Conservation (phyloP, 495 filamentous ascomycete species). For the Aspergillus ellipticus region DNA sequence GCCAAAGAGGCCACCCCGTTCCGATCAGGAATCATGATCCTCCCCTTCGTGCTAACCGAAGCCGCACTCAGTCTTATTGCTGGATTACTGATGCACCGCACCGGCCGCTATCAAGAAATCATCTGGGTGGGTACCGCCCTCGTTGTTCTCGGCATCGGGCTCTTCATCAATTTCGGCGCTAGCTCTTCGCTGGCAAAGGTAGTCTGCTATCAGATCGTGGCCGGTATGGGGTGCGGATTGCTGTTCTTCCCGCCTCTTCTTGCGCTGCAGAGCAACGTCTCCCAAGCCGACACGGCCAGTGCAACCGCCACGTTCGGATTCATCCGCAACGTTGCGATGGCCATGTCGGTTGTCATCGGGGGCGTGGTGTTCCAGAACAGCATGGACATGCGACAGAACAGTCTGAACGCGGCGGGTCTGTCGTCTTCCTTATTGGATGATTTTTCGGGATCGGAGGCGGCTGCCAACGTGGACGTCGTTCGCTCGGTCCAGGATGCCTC, state of each 20-base stretch:
- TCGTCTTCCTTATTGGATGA: slow-evolving; percentile 28
- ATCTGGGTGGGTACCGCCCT: slow-evolving; percentile 47
- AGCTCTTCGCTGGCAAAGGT: slow-evolving; percentile 40
- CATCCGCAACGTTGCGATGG: slow-evolving; percentile 66
- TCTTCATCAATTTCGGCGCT: slow-evolving; percentile 46
- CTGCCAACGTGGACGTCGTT: slow-evolving; percentile 49
- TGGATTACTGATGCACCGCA: slow-evolving; percentile 56
- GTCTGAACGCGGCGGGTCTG: slow-evolving; percentile 46
- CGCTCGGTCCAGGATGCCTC: slow-evolving; percentile 37
- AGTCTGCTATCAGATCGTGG: slow-evolving; percentile 57
- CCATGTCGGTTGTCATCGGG: slow-evolving; percentile 72
- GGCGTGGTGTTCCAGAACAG: slow-evolving; percentile 72
- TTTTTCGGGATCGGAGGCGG: slow-evolving; percentile 47
- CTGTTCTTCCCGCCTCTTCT: slow-evolving; percentile 65
- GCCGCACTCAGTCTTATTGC: slow-evolving; percentile 45
- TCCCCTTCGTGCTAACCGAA: slow-evolving; percentile 50
- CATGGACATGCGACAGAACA: slow-evolving; percentile 42
- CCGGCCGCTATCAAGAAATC: slow-evolving; percentile 56
- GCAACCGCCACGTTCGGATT: slow-evolving; percentile 76
- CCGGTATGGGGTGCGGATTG: slow-evolving; percentile 51
- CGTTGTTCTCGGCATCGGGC: slow-evolving; percentile 48
- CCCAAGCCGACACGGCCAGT: slow-evolving; percentile 66
- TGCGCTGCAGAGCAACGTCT: slow-evolving; percentile 69
- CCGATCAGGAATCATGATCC: slow-evolving; percentile 48
- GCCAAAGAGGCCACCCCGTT: slow-evolving; percentile 48